Conservation (phyloP, 345 rosid species). For the Turnera subulata region DNA sequence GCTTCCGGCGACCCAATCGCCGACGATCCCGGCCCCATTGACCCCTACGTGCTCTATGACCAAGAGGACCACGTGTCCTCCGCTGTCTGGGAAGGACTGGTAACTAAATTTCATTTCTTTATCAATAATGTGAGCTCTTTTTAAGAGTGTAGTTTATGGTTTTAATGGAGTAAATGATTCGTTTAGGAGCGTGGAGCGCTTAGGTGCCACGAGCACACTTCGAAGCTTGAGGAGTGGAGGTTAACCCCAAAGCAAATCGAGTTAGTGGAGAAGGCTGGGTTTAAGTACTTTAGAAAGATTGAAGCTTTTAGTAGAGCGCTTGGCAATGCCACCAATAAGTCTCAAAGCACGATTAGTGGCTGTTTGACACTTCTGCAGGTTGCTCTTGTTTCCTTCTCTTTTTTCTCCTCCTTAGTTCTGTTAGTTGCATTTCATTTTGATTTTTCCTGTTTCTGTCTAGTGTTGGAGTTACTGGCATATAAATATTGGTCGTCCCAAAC, state of each 20-base stretch:
- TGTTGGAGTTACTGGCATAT: slow-evolving; percentile 97
- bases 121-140: no score
- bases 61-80: slow-evolving; percentile 22
- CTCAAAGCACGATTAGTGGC: slow-evolving; percentile 93
- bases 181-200: slow-evolving; percentile 86
- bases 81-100: slow-evolving; percentile 31
- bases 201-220: slow-evolving; percentile 96
- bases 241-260: slow-evolving; percentile 60
- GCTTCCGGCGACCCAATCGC: background rate
- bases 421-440: background rate
- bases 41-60: slow-evolving; percentile 42
- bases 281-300: slow-evolving; percentile 70
- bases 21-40: slow-evolving; percentile 33
- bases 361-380: slow-evolving; percentile 94
- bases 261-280: slow-evolving; percentile 84
- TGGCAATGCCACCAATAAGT: slow-evolving; percentile 88
- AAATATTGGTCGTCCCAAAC: slow-evolving; percentile 81
- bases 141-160: no score
- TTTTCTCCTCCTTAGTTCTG: background rate
- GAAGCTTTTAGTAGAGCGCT: slow-evolving; percentile 94
- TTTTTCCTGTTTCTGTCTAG: slow-evolving; percentile 31
- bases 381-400: slow-evolving; percentile 9
- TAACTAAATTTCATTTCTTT: background rate
- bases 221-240: slow-evolving; percentile 86
- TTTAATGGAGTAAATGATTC: background rate